Conservation (phyloP, 305 asterid genomes). For the Fraxinus sp. region DNA sequence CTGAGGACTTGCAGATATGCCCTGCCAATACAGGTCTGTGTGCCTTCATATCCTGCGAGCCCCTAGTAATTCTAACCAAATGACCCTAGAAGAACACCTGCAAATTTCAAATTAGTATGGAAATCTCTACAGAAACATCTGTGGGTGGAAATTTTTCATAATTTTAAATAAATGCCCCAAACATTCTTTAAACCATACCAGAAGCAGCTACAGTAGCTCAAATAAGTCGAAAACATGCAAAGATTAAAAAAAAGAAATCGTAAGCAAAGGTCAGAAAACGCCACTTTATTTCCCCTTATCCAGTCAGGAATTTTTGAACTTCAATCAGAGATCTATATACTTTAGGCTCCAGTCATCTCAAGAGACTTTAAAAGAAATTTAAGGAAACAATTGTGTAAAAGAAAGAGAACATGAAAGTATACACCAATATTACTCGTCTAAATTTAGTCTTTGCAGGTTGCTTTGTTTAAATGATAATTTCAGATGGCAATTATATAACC, state of each 20-base stretch:
- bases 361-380: not conserved
- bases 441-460: constrained; percentile 1
- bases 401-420: not conserved
- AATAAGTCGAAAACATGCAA: not conserved
- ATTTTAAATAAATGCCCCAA: not conserved
- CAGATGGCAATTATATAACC: not conserved
- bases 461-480: not conserved
- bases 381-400: not conserved
- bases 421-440: not conserved
- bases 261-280: not conserved
- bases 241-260: not conserved
- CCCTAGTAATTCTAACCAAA: not conserved
- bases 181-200: not conserved
- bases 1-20: not conserved
- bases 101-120: not conserved
- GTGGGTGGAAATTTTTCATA: not conserved
- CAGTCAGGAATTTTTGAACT: not conserved
- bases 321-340: not conserved
- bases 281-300: not conserved
- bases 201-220: not conserved
- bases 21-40: not conserved
- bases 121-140: not conserved
- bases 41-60: not conserved
- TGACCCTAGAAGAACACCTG: not conserved
- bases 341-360: not conserved